Conservation (phyloP, 1,284 basidiomycete species). For the Gymnopus androsaceus region DNA sequence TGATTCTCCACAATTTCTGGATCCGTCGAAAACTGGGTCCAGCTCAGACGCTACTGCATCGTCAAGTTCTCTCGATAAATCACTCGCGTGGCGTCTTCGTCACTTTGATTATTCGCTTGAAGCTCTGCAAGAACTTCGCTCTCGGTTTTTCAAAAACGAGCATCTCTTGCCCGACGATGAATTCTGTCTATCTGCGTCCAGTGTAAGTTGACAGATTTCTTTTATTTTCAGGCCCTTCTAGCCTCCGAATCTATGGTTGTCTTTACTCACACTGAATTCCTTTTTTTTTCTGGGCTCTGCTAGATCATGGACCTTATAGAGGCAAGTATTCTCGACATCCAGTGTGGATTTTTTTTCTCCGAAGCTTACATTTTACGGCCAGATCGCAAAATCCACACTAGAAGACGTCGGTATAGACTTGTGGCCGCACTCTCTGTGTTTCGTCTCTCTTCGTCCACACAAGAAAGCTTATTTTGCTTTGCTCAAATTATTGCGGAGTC, state of each 20-base stretch:
- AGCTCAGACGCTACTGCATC: not conserved
- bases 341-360: not conserved
- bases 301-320: conserved; percentile 10
- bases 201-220: conserved; percentile 3
- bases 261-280: too few relatives aligned
- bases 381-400: conserved; percentile 18
- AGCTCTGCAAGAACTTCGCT: conserved; percentile 11
- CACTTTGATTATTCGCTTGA: conserved; percentile 12
- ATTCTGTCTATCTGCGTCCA: conserved; percentile 5
- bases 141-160: conserved; percentile 2
- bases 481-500: conserved; percentile 10
- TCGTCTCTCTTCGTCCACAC: conserved; percentile 10
- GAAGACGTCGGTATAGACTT: conserved; percentile 13
- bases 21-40: not conserved
- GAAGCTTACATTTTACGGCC: not conserved
- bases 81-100: conserved; percentile 10
- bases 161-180: conserved; percentile 8
- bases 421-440: conserved; percentile 16
- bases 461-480: conserved; percentile 19
- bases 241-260: too few relatives aligned
- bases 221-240: too few relatives aligned
- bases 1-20: too few relatives aligned
- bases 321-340: not conserved
- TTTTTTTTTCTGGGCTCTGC: too few relatives aligned
- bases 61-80: not conserved